These are phyloP conservation scores for Geum urbanum DNA, from an alignment of 306 rosid species.

Conservation along the genomic window DNA sequence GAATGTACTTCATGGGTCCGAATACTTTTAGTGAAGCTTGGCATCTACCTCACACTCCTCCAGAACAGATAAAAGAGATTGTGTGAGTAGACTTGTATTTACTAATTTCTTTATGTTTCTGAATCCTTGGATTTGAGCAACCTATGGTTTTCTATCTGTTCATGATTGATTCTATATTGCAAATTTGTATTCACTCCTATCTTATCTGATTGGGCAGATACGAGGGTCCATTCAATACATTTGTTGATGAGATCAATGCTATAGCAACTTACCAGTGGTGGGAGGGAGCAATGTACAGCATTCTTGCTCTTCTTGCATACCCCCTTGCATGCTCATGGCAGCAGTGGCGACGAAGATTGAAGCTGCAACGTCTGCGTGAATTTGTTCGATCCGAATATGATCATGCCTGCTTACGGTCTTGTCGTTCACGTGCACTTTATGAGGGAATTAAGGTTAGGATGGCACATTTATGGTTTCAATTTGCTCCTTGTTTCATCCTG, in stretches of 20 bases:
- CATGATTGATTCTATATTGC: conserved; percentile 23
- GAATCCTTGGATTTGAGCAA: neutral
- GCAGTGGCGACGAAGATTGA: conserved; percentile 87
- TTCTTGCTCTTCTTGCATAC: conserved; percentile 70
- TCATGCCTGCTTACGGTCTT: conserved; percentile 90
- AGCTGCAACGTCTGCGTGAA: conserved; percentile 83
- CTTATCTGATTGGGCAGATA: conserved; percentile 55
- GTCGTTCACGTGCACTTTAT: conserved; percentile 96
- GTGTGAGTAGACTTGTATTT: conserved; percentile 58
- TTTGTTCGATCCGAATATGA: conserved; percentile 96
- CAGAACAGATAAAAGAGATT: conserved; percentile 86
- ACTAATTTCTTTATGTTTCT: neutral
- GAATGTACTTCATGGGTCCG: conserved; percentile 98
- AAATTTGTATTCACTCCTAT: conserved; percentile 24
- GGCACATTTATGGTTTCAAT: conserved; percentile 6
- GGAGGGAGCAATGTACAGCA: conserved; percentile 91
- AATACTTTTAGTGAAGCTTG: conserved; percentile 95
- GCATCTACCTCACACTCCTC: conserved; percentile 90
- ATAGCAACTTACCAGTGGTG: conserved; percentile 95
- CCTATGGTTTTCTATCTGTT: neutral
- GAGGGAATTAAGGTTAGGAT: conserved; percentile 93
- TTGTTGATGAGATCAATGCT: conserved; percentile 91
- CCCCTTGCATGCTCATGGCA: conserved; percentile 98
- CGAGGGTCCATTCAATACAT: conserved; percentile 81
- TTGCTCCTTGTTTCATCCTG: neutral